Base-by-base conservation (phyloP, 2,329 filamentous ascomycete species). In the Coniochaeta pulveracea region DNA sequence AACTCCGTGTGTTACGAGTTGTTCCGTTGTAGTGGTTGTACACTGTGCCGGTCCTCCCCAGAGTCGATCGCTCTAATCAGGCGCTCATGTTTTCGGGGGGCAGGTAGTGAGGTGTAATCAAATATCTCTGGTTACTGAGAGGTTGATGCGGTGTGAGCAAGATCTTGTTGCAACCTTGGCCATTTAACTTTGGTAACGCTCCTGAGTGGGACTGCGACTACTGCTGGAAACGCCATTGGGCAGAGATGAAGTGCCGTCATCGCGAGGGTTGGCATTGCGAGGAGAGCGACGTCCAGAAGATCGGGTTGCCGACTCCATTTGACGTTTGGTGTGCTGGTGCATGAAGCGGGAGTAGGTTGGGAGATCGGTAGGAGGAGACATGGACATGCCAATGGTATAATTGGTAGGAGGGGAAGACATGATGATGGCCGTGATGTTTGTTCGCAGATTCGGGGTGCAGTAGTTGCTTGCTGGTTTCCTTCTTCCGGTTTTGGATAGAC, bases 321-420 rank as follows among this genome's bases (percentile, higher is more conserved):
- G 75, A 36, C 65, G 61, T 60, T 74, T 76, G 40, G 75, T 80
- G 56, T 80, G 72, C 35, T 69, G 63, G 47, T 74, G 71, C 69
- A 80, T 80, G 36, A 63, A 69, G 38, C 64, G 65, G 10, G 73
- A 58, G 44, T 80, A 80, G 3, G 53, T 51, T 5, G 48, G 44
- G 6, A 54, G 30, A 31, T 54, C 46, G 11, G 43, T 29, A 4
- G 50, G 49, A 9, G 50, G 44, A 1, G 49, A 42, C 5, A 50
- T 44, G 4, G 46, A 48, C 15, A 47, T 35, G 33, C 40, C 36
- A 26, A 47, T 19, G 6, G 28, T 40, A 16, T 46, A 37, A 17
- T 36, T 42, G 9, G 39, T 39, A 22, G 28, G 45, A 5, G 39
- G 33, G 7, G 47, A 40, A 10, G 46, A 44, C 46, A 47, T 48